Conservation (phyloP, 73 alveolate genomes). For the Tetrahymena thermophila region DNA sequence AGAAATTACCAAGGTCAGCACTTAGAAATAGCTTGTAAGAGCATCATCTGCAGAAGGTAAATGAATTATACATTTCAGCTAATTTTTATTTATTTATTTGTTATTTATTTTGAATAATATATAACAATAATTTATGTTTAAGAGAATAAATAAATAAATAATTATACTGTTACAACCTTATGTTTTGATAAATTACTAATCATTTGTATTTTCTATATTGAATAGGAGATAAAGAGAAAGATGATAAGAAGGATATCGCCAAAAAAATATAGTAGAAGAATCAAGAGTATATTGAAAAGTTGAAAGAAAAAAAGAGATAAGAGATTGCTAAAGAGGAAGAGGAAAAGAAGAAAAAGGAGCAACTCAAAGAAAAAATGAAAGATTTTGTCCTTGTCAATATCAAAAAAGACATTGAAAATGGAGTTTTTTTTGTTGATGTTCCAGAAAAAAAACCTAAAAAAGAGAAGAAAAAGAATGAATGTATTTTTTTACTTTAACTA, state of each 20-base stretch:
- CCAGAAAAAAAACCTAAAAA: not conserved
- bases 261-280: not conserved
- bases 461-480: not conserved
- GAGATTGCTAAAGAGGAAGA: slow-evolving; percentile 33
- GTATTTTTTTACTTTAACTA: not conserved
- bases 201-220: not conserved
- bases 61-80: not conserved
- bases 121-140: not conserved
- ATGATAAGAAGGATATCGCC: not conserved
- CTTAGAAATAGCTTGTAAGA: not conserved
- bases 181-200: not conserved
- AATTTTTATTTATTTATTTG: not conserved
- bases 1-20: not conserved
- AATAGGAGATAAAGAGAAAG: not conserved
- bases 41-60: not conserved
- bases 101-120: not conserved
- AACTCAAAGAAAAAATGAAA: slow-evolving; percentile 6
- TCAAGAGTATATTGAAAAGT: slow-evolving; percentile 6
- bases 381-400: slow-evolving; percentile 12
- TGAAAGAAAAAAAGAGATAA: not conserved
- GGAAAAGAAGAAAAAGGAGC: slow-evolving; percentile 7
- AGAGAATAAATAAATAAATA: too few species aligned
- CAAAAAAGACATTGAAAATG: slow-evolving; percentile 6
- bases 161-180: not conserved
- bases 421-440: not conserved